Conservation (phyloP, 1,139 yeast species). For the Zygotorulaspora mrakii region DNA sequence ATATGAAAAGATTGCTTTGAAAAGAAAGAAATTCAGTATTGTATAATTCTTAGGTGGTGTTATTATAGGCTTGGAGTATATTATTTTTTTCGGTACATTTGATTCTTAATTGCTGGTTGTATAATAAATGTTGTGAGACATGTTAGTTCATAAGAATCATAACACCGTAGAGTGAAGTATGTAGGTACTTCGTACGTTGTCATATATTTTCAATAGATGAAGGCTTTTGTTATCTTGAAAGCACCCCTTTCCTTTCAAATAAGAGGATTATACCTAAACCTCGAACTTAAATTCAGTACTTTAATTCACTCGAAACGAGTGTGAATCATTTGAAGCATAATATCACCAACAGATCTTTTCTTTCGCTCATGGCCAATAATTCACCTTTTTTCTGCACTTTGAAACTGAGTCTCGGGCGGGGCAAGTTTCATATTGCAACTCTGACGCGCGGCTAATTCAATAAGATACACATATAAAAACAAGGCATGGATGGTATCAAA, state of each 20-base stretch:
- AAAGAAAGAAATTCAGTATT: slow-evolving; percentile 1
- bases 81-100: slow-evolving; percentile 7
- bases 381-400: background rate
- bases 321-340: background rate
- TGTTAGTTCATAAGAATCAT: background rate
- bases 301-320: background rate
- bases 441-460: slow-evolving; percentile 1
- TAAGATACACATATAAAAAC: too few species aligned
- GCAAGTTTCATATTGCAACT: background rate
- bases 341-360: background rate
- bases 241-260: background rate
- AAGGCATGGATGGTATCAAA: too few species aligned
- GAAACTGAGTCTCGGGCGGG: background rate
- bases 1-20: slow-evolving; percentile 2
- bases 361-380: too few species aligned
- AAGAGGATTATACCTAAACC: too few species aligned
- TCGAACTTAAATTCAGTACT: too few species aligned
- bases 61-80: slow-evolving; percentile 11
- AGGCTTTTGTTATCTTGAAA: background rate
- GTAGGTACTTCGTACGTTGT: background rate
- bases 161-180: background rate
- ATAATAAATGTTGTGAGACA: slow-evolving; percentile 7
- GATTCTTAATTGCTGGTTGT: slow-evolving; percentile 4
- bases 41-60: slow-evolving; percentile 9
- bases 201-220: background rate